Percentiles rank a stretch among this genome's conserved stretches.
Evolutionary conservation across 371 early-diverging fungal species (phyloP).

Genomic region (Amoeboaphelidium occidentale): DNA sequence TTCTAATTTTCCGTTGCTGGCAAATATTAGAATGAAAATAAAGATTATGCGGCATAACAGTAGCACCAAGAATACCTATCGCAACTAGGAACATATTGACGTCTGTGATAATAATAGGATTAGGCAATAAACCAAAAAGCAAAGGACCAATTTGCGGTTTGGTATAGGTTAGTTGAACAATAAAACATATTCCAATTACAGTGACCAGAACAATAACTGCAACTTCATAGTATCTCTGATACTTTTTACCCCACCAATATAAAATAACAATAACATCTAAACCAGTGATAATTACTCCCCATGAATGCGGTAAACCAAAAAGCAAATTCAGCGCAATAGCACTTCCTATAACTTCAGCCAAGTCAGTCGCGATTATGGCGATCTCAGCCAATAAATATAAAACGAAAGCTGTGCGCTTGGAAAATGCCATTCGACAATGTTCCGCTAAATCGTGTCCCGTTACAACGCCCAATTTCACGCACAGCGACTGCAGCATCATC

Average conservation of each 20-base stretch:
- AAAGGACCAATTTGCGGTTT: slow-evolving; percentile 32
- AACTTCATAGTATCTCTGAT: slow-evolving; percentile 28
- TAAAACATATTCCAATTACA: slow-evolving; percentile 39
- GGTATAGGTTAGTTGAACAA: slow-evolving; percentile 27
- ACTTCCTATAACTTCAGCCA: slow-evolving; percentile 62
- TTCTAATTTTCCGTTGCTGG: slow-evolving; percentile 5
- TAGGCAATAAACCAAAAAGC: slow-evolving; percentile 36
- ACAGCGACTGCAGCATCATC: slow-evolving; percentile 41
- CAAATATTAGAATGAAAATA: slow-evolving; percentile 50
- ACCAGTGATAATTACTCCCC: slow-evolving; percentile 51
- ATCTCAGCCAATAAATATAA: slow-evolving; percentile 42
- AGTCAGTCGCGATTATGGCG: slow-evolving; percentile 43
- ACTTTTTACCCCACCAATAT: slow-evolving; percentile 28
- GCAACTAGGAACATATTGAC: slow-evolving; percentile 34
- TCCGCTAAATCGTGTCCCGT: slow-evolving; percentile 44
- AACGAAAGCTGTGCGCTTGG: slow-evolving; percentile 19
- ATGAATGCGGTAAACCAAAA: slow-evolving; percentile 36
- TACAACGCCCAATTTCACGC: slow-evolving; percentile 50
- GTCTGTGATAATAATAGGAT: slow-evolving; percentile 27
- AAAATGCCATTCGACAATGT: slow-evolving; percentile 9
- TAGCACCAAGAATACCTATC: slow-evolving; percentile 61
- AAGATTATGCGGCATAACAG: slow-evolving; percentile 49
- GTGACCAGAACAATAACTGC: slow-evolving; percentile 38
- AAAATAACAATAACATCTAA: slow-evolving; percentile 47
- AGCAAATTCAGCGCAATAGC: slow-evolving; percentile 55